Evolutionary conservation across 441 rosid species (phyloP).

Genomic region (Flueggea neowawraea): DNA sequence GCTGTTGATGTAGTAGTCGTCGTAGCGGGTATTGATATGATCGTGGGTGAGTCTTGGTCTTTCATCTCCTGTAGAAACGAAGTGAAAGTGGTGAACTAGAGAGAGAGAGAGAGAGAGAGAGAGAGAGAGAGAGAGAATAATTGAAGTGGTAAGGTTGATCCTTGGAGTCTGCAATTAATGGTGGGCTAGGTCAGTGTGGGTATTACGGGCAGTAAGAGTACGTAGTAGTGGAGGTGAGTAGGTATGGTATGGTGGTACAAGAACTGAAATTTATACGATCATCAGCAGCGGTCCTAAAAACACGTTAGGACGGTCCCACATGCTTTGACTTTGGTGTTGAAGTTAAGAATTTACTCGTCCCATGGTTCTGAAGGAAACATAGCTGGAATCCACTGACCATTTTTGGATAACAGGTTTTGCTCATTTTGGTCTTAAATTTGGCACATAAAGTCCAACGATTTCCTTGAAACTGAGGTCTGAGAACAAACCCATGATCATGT

Average conservation of each 20-base stretch:
- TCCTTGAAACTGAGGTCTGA: too few relatives aligned
- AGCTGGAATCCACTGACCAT: too few relatives aligned
- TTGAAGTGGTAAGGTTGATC: background rate
- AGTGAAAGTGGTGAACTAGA: background rate
- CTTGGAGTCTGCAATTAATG: background rate
- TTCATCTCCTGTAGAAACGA: constrained; percentile 23
- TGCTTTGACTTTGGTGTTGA: too few relatives aligned
- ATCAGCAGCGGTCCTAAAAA: too few relatives aligned
- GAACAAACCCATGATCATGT: too few relatives aligned
- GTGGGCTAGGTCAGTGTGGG: background rate
- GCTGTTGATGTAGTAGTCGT: constrained; percentile 6
- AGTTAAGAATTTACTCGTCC: too few relatives aligned
- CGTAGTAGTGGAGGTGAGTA: background rate
- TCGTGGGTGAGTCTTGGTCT: constrained; percentile 15
- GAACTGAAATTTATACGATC: background rate
- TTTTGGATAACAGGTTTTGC: too few relatives aligned
- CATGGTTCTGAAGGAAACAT: too few relatives aligned
- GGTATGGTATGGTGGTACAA: background rate
- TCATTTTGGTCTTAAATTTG: too few relatives aligned
- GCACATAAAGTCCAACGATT: too few relatives aligned
- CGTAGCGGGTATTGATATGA: constrained; percentile 15
- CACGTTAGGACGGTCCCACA: too few relatives aligned
- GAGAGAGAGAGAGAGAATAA: background rate
- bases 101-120: background rate
- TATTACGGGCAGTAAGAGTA: background rate